Base-by-base conservation (phyloP, 768 basidiomycete genomes). In the Ramaria rubella region DNA sequence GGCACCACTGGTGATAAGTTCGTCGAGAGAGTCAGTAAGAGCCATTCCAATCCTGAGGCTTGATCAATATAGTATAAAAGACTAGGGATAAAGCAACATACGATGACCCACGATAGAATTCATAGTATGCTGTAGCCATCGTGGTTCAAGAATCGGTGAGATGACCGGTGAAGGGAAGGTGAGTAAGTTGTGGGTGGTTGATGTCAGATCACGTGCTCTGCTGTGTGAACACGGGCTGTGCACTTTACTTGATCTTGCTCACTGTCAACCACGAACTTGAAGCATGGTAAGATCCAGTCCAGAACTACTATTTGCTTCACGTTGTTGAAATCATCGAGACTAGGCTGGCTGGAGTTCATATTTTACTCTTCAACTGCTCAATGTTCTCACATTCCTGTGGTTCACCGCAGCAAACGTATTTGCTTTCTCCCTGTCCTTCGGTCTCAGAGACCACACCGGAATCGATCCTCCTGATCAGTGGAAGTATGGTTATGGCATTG, bases 1-100 rank as follows among this genome's bases (percentile, higher is more conserved):
- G 49, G 90, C 85, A 2, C 95, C 95, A 66, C 87, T 89, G 45
- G 94, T 95, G 65, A 99, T 97, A 62, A 99, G 82, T 73, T 98
- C 95, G 74, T 99, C 96, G 64, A 99, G 82, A 62, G 95, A 94
- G 76, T 99, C 96, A 14, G 94, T 95, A 51, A 99, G 79, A 52
- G 95, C 93, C 81, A 94, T 91, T 51, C 96, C 96, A 70, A 98
- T 92, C 62, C 96, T 98, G 68, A 8, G n/a, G 29, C 24, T 14
- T 21, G 8, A 60, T 8, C 23, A 46, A 56, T 9, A 3, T 15
- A 56, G 19, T 17, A 30, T 29, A 5, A 12, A 6, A 44, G 12
- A 56, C n/a, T 53, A 49, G 27, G 57, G 50, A 60, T 50, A 46
- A 49, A 56, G 40, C 53, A 51, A 53, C 88, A 66, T 76, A 93